Base-by-base conservation (phyloP, 345 rosid genomes). In the Pugionium dolabratum region DNA sequence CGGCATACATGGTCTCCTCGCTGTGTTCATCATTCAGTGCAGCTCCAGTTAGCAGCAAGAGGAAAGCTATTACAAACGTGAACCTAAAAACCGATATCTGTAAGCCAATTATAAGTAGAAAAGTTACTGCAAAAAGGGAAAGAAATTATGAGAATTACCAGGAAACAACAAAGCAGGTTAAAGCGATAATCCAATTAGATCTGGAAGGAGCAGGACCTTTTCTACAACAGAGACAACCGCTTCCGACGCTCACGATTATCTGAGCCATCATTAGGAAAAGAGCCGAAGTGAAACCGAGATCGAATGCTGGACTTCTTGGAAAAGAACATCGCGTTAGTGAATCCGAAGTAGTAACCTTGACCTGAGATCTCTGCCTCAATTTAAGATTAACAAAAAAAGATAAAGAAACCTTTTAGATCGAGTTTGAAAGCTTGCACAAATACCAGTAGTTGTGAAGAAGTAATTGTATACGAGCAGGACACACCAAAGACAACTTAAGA, bases 181-280 rank as follows among this genome's bases (percentile, higher is more conserved):
- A 67, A 49, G 99, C 80, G 49, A 81, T 43, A 9, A 78, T 79
- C 92, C 95, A 84, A 62, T 85, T 79, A 54, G 85, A 76, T 69
- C 76, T 80, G 10, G 90, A 82, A 66, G 83, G 79, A 54, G 73
- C 51, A 6, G 79, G 80, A 58, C 76, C 74, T 76, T 82, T 81
- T 76, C 71, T 78, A 84, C 96, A 90, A 78, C 96, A 93, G 67
- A 88, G 33, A 72, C 98, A 90, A 9, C 98, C 90, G 25, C 80
- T 82, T 47, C 87, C 80, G 7, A 78, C 74, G 40, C 81, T 90
- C 1, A 75, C 78, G 32, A 81, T 72, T 26, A 90, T 72, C 76
- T 90, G 94, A 55, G 96, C 89, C 55, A 86, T 52, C 80, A 85
- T 8, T 53, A 93, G 87, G 25, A 84, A 67, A 39, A 78, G 53